Conservation (phyloP, 768 basidiomycete species). For the Calocybe gangraenosa region DNA sequence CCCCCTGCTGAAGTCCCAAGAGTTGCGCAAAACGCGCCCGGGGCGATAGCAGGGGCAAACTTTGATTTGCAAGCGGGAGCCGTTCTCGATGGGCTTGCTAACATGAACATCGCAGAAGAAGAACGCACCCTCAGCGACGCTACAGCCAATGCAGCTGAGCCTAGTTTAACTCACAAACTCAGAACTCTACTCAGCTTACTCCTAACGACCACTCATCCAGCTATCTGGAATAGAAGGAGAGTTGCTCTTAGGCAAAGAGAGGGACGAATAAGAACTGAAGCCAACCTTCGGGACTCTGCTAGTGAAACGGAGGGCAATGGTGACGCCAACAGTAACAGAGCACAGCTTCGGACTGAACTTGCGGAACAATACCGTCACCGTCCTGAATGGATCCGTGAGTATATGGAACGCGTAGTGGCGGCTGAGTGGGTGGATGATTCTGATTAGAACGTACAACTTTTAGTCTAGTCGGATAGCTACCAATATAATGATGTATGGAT, state of each 20-base stretch:
- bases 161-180: conserved; percentile 44
- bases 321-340: conserved; percentile 24
- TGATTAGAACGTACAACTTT: conserved; percentile 27
- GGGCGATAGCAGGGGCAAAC: conserved; percentile 15
- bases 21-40: conserved; percentile 15
- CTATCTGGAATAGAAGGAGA: conserved; percentile 68
- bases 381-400: conserved; percentile 59
- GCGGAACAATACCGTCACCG: conserved; percentile 46
- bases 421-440: conserved; percentile 71
- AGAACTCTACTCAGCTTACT: conserved; percentile 54
- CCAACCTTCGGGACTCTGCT: conserved; percentile 36
- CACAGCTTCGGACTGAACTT: conserved; percentile 39
- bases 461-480: conserved; percentile 16
- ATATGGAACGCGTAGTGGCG: conserved; percentile 58
- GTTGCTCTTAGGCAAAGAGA: conserved; percentile 56
- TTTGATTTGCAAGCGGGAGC: conserved; percentile 29
- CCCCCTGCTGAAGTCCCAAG: conserved; percentile 15
- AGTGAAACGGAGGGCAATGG: conserved; percentile 26
- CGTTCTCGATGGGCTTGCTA: conserved; percentile 49
- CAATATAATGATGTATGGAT: conserved; percentile 18
- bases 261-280: conserved; percentile 64
- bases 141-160: conserved; percentile 32
- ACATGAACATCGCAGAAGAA: conserved; percentile 53
- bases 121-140: conserved; percentile 41
- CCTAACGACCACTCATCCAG: conserved; percentile 63